Percentiles rank a stretch among this genome's conserved stretches.
phyloP scores from a whole-genome alignment of 305 asterid genomes.

The Andrographis paniculata region DNA sequence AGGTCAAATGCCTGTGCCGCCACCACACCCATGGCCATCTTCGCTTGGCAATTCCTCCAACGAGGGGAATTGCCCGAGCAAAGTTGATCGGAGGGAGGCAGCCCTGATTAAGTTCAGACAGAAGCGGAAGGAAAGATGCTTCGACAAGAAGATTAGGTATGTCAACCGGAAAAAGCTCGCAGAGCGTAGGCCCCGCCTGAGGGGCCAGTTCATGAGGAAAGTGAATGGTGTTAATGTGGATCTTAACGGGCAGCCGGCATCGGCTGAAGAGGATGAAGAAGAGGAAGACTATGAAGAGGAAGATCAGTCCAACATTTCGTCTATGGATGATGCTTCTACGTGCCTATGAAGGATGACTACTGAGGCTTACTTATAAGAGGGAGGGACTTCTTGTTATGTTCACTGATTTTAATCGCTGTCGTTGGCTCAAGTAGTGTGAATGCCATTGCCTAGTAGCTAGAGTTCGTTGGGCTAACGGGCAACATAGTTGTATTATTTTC shows the following conservation, averaged over 20 bases:
- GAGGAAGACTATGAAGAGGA: constrained; percentile 68
- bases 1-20: constrained; percentile 57
- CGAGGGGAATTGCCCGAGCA: constrained; percentile 35
- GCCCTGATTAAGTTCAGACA: constrained; percentile 91
- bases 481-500: no score
- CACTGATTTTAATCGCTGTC: no score
- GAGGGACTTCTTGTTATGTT: no score
- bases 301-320: constrained; percentile 29
- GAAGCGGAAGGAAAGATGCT: constrained; percentile 91
- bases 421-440: no score
- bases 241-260: constrained; percentile 79
- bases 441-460: no score
- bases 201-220: constrained; percentile 95
- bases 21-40: constrained; percentile 60
- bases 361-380: background rate
- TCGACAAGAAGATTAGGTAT: constrained; percentile 92
- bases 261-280: constrained; percentile 58
- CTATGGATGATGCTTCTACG: constrained; percentile 29
- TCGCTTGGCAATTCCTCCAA: constrained; percentile 34
- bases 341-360: constrained; percentile 21
- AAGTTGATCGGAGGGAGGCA: constrained; percentile 75
- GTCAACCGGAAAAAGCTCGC: constrained; percentile 83
- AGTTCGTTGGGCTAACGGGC: no score
- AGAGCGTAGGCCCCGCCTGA: constrained; percentile 85
- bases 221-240: constrained; percentile 65